Base-by-base conservation (phyloP, 2,329 filamentous ascomycete genomes). In the Cladophialophora psammophila region DNA sequence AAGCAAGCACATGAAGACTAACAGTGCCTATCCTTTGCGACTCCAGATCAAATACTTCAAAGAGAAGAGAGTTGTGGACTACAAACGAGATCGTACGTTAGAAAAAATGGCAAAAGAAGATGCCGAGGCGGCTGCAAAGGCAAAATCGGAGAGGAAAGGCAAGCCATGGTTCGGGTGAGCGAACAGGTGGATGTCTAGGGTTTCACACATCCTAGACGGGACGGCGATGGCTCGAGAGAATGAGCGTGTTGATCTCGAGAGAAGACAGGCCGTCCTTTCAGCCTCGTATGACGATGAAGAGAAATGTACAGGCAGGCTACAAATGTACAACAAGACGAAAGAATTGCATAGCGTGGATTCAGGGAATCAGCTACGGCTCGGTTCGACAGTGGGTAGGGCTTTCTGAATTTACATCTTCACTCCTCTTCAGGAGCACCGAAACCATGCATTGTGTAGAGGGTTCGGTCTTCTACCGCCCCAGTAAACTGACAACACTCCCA, bases 31-130 rank as follows among this genome's bases (percentile, higher is more conserved):
- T 55, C 55, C 32, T 64, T 20, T 55, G 31, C 53, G n/a, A 5
- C 18, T 50, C 45, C 72, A 95, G 92, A 91, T 97, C 68, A 93
- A 93, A 80, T 98, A 99, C 80, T 99, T 99, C 82, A 97, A 98
- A 84, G 94, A 97, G 80, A 91, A 93, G 81, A 86, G 95, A 75
- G 92, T 98, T 40, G 94, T 96, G 81, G 95, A 99, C 74, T 86
- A 91, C 76, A 91, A 96, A 74, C 93, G 94, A 80, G 90, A 91
- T 75, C 84, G 89, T 80, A 91, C 92, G 31, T 82, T 97, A 71
- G 90, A 91, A 74, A 87, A 88, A 76, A 86, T 97, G 74, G 85
- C 90, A 76, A 85, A 84, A 55, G 90, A 94, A 78, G 91, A 91
- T 70, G 92, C 91, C 12, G 83, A 85, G 70, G 84, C 86, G 78